Evolutionary conservation across 176 grass and related monocot species (phyloP), one percentile per base, ranked within the genome.

Genomic region (Otatea glauca): DNA sequence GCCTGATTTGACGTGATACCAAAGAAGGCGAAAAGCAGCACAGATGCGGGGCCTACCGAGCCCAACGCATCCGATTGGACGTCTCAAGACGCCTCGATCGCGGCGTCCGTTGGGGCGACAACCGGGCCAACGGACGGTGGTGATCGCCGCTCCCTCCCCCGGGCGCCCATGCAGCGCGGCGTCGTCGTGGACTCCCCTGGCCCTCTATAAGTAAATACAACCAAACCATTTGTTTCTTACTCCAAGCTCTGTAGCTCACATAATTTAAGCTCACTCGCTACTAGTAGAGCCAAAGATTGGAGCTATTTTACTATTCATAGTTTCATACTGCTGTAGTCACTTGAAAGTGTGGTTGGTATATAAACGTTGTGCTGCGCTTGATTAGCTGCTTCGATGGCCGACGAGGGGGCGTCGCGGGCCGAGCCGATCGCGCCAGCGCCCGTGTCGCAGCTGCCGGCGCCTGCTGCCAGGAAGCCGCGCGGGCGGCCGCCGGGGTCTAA

Each of bases 401-500:
- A 77, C 78, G 68, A 77, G 8, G 53, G 13, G 4, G 8, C 43
- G 24, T 0, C 77, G 5, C 55, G 12, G 2, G 35, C 70, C 8
- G 32, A 38, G 45, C 45, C 72, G 88, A 25, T 78, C 15, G 72
- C 37, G 47, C 79, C 70, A 0, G 60, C 61, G 24, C 29, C 37
- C 7, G 6, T n/a, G 35, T 79, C 23, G 58, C 84, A 37, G 32
- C 41, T 29, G 42, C 56, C 12, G 65, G 66, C 65, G 20, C 17
- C 17, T 13, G 13, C 12, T 8, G 9, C 4, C 23, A 69, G 85
- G 72, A 98, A 88, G 86, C 91, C 89, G 37, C 88, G 91, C 0
- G 93, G 96, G 0, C 86, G 96, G 9, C 96, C 93, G 3, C 89
- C 41, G 7, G 96, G 96, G 0, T 98, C 96, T 0, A 98, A 86